Evolutionary conservation across 495 filamentous ascomycete genomes (phyloP).

Genomic region (Penicillium alfredii): DNA sequence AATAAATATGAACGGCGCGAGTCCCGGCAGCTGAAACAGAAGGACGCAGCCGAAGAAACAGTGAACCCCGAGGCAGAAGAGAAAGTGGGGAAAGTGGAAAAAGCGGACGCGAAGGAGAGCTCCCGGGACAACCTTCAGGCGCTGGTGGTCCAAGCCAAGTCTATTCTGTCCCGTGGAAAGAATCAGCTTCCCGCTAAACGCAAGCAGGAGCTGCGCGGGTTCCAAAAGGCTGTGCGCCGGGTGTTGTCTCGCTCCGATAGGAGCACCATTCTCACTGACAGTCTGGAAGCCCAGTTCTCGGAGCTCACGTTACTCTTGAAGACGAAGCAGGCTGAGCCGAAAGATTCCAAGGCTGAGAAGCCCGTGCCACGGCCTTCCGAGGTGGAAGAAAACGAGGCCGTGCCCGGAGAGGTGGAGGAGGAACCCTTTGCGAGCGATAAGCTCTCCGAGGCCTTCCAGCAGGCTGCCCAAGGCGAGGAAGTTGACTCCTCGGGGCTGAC

Average conservation of each 20-base stretch:
- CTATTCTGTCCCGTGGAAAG: constrained; percentile 44
- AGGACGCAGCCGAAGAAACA: constrained; percentile 21
- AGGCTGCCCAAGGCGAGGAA: constrained; percentile 33
- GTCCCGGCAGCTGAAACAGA: constrained; percentile 23
- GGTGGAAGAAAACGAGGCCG: constrained; percentile 2
- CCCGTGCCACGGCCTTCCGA: constrained; percentile 3
- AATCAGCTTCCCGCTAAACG: constrained; percentile 49
- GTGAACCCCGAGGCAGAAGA: constrained; percentile 17
- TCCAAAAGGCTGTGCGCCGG: constrained; percentile 47
- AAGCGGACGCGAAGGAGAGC: constrained; percentile 23
- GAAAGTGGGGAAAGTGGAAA: constrained; percentile 18
- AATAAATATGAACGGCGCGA: constrained; percentile 42
- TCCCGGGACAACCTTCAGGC: constrained; percentile 41
- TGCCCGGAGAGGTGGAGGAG: constrained; percentile 13
- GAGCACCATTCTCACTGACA: constrained; percentile 40
- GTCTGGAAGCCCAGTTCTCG: constrained; percentile 47
- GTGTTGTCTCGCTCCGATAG: constrained; percentile 47
- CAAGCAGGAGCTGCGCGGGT: constrained; percentile 56
- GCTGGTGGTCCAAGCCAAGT: constrained; percentile 50
- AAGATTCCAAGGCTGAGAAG: constrained; percentile 19
- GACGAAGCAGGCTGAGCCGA: constrained; percentile 31
- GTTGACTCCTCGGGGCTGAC: constrained; percentile 37
- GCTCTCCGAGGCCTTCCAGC: constrained; percentile 39
- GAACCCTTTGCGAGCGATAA: constrained; percentile 27
- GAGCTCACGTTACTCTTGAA: constrained; percentile 39